Evolutionary conservation across 805 yeast genomes (phyloP).

Genomic region (Ogataea pignaliae): DNA sequence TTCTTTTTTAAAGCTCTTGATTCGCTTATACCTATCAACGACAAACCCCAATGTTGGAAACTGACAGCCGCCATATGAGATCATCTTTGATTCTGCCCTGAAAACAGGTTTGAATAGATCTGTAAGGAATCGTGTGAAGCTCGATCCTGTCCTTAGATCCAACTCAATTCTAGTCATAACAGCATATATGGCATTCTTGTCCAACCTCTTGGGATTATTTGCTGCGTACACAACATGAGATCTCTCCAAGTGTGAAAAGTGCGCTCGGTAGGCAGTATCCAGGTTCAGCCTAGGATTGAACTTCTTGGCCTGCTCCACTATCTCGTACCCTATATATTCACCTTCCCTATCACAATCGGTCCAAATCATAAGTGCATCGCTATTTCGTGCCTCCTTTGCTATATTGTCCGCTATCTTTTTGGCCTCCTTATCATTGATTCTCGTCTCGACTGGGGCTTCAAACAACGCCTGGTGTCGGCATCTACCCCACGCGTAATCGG

Average conservation of each 20-base stretch:
- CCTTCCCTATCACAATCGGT: slow-evolving; percentile 99
- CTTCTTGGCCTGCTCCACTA: slow-evolving; percentile 61
- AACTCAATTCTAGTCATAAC: slow-evolving; percentile 83
- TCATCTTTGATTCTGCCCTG: slow-evolving; percentile 21
- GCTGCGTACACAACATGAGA: slow-evolving; percentile 76
- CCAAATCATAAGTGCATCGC: slow-evolving; percentile 82
- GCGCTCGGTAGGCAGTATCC: slow-evolving; percentile 63
- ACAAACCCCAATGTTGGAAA: slow-evolving; percentile 96
- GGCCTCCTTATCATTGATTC: slow-evolving; percentile 34
- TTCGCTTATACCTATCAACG: slow-evolving; percentile 82
- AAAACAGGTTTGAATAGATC: slow-evolving; percentile 38
- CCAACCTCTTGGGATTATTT: slow-evolving; percentile 54
- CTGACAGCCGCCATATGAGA: slow-evolving; percentile 92
- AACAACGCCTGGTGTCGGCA: slow-evolving; percentile 63
- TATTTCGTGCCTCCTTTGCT: slow-evolving; percentile 51
- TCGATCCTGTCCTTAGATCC: slow-evolving; percentile 84
- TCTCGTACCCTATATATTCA: slow-evolving; percentile 85
- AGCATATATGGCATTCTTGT: slow-evolving; percentile 71
- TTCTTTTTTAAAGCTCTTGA: slow-evolving; percentile 68
- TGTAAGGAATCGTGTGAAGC: slow-evolving; percentile 80
- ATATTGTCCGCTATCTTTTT: slow-evolving; percentile 58
- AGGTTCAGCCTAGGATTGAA: slow-evolving; percentile 43
- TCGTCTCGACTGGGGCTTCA: slow-evolving; percentile 57
- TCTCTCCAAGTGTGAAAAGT: slow-evolving; percentile 82
- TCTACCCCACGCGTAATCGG: slow-evolving; percentile 59